phyloP scores from a whole-genome alignment of 495 filamentous ascomycete genomes.

The Xylaria sp. region DNA sequence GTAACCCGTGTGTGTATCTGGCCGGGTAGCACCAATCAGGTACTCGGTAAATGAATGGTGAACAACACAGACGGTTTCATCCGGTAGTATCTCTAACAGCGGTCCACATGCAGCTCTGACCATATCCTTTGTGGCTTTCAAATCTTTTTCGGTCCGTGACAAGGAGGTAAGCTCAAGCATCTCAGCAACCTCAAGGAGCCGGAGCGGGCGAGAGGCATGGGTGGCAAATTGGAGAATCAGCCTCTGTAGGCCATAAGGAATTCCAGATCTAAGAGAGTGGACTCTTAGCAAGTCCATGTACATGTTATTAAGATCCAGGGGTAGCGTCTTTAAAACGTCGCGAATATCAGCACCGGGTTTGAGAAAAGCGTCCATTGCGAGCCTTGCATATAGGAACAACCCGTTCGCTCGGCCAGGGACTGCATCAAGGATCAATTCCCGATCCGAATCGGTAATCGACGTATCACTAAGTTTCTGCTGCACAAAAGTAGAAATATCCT shows the following conservation, averaged over 20 bases:
- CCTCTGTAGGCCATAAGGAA: constrained; percentile 50
- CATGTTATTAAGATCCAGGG: constrained; percentile 52
- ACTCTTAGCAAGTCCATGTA: constrained; percentile 53
- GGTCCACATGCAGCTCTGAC: constrained; percentile 53
- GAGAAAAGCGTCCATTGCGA: constrained; percentile 54
- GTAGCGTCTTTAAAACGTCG: constrained; percentile 37
- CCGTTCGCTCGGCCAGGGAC: constrained; percentile 41
- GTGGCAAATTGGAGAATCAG: constrained; percentile 56
- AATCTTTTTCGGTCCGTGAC: constrained; percentile 12
- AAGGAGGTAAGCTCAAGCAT: constrained; percentile 40
- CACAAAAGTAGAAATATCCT: constrained; percentile 52
- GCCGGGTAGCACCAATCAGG: constrained; percentile 39
- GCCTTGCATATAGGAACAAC: constrained; percentile 55
- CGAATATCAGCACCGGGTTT: constrained; percentile 32
- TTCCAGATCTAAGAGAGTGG: constrained; percentile 45
- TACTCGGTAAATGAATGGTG: constrained; percentile 66
- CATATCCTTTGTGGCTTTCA: constrained; percentile 36
- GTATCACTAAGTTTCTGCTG: constrained; percentile 31
- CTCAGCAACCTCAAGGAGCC: constrained; percentile 56
- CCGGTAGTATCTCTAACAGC: constrained; percentile 55
- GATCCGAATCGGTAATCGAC: constrained; percentile 27
- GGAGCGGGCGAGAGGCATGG: constrained; percentile 57
- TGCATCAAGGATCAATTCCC: constrained; percentile 28
- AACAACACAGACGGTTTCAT: constrained; percentile 57
- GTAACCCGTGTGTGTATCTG: constrained; percentile 23